Conservation (phyloP, 495 filamentous ascomycete genomes). For the Baudoinia panamericana region DNA sequence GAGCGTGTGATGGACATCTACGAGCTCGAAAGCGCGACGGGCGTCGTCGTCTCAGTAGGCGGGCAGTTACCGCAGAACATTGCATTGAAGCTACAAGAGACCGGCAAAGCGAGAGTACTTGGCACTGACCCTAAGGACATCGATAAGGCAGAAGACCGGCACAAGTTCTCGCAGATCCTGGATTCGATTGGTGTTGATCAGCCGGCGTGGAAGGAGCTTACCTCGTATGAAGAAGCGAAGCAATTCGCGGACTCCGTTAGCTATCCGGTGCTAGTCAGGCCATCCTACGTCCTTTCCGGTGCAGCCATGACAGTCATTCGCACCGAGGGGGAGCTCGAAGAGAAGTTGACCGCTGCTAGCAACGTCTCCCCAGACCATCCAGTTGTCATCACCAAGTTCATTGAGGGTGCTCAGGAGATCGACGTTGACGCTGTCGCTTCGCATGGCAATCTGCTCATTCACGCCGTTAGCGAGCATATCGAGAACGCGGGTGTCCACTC, state of each 20-base stretch:
- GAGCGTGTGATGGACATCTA: constrained; percentile 99
- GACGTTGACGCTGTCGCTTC: constrained; percentile 92
- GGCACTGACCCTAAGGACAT: constrained; percentile 89
- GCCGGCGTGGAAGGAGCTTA: constrained; percentile 94
- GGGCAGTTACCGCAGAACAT: constrained; percentile 97
- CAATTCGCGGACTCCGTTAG: constrained; percentile 69
- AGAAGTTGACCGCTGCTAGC: constrained; percentile 75
- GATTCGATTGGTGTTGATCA: constrained; percentile 95
- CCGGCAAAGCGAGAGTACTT: constrained; percentile 73
- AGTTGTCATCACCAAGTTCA: constrained; percentile 97
- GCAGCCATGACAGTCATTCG: constrained; percentile 97
- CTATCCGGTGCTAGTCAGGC: constrained; percentile 87
- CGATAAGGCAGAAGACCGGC: constrained; percentile 90
- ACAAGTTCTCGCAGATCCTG: constrained; percentile 96
- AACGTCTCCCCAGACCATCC: constrained; percentile 93
- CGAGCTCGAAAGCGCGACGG: constrained; percentile 73
- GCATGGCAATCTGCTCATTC: constrained; percentile 73
- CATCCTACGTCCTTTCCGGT: constrained; percentile 90
- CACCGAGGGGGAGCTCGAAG: constrained; percentile 71
- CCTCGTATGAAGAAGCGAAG: constrained; percentile 75
- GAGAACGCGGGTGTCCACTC: constrained; percentile 96
- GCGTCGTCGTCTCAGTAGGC: constrained; percentile 89
- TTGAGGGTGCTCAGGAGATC: constrained; percentile 93
- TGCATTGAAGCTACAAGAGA: constrained; percentile 85
- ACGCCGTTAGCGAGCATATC: constrained; percentile 92